A percentile compares a stretch with the other conserved stretches of the same genome.
Conservation (phyloP, 2,329 filamentous ascomycete species). For the Rhytidhysteron rufulum region DNA sequence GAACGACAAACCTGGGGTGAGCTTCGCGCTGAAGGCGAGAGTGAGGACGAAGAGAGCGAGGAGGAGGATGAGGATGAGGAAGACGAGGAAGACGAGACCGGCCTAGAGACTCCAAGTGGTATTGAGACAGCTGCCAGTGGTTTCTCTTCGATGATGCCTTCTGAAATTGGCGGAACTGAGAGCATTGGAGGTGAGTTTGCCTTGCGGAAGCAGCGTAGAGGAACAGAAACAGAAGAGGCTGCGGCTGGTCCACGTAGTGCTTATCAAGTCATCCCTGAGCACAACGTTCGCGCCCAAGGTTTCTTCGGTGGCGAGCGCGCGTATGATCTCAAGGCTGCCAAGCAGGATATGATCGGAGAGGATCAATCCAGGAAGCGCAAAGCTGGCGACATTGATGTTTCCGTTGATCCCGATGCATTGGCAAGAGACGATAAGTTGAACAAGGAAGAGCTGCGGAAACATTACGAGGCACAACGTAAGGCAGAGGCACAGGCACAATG, state of each 20-base stretch:
- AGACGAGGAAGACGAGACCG: slow-evolving; percentile 50
- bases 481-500: slow-evolving; percentile 60
- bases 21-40: slow-evolving; percentile 73
- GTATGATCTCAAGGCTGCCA: slow-evolving; percentile 73
- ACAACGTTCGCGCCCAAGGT: slow-evolving; percentile 77
- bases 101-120: slow-evolving; percentile 70
- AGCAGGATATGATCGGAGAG: slow-evolving; percentile 66
- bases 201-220: slow-evolving; percentile 74
- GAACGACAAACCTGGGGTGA: slow-evolving; percentile 92
- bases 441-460: slow-evolving; percentile 76
- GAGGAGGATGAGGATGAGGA: slow-evolving; percentile 63
- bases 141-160: slow-evolving; percentile 73
- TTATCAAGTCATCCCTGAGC: slow-evolving; percentile 87
- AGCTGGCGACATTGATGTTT: slow-evolving; percentile 90
- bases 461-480: slow-evolving; percentile 70
- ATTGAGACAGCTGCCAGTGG: slow-evolving; percentile 73
- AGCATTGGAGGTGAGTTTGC: slow-evolving; percentile 84
- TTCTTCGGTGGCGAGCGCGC: slow-evolving; percentile 95
- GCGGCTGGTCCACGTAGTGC: slow-evolving; percentile 66
- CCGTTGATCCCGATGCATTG: slow-evolving; percentile 80
- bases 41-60: slow-evolving; percentile 68
- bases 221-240: slow-evolving; percentile 83
- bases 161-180: slow-evolving; percentile 72
- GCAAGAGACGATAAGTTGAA: slow-evolving; percentile 70
- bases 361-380: slow-evolving; percentile 76